Base-by-base conservation (phyloP, 2,329 filamentous ascomycete species). In the Cladophialophora immunda region DNA sequence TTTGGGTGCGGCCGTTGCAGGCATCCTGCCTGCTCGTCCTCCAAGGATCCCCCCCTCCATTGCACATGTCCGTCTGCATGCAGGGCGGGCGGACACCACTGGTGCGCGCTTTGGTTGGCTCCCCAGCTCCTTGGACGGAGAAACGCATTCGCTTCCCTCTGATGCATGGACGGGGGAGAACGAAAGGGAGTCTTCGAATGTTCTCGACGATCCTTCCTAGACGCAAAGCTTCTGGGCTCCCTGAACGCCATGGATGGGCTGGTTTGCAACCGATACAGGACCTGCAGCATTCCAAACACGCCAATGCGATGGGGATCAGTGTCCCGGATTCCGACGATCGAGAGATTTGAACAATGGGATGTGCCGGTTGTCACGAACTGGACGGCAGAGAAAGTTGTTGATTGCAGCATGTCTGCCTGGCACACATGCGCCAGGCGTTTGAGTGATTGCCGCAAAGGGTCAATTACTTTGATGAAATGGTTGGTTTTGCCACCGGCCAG, bases 271-370 rank as follows among this genome's bases (percentile, higher is more conserved):
- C 50, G 58, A 53, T 61, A 53, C 58, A 34, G 58, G 58, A 61
- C 58, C 58, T 61, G 58, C 58, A 61, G 58, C 15, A 61, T 47
- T 53, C 58, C 58, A 61, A 47, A 54, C 45, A 53, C 45, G 58
- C 58, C 45, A 32, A 53, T 32, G 45, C 22, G 45, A 61, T 54
- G 15, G 45, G 58, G 58, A 61, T 53, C 29, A 52, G 22, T 22
- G 29, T 61, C 58, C 58, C 58, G 45, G 30, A 6, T 61, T 53
- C 58, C 58, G 58, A 61, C 5, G 58, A 53, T 52, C 58, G 58
- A 36, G 58, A 53, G 58, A 61, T 61, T 52, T 47, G 27, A 34
- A 61, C 55, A 4, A n/a, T 29, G 58, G 57, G 9, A 29, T 60
- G 58, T 50, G 45, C 29, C 32, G 45, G 29, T 60, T n/a, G 30